Evolutionary conservation across 352 stramenopile genomes (phyloP), one percentile per base, ranked within the genome.

Genomic region (Poterioochromonas sp.): DNA sequence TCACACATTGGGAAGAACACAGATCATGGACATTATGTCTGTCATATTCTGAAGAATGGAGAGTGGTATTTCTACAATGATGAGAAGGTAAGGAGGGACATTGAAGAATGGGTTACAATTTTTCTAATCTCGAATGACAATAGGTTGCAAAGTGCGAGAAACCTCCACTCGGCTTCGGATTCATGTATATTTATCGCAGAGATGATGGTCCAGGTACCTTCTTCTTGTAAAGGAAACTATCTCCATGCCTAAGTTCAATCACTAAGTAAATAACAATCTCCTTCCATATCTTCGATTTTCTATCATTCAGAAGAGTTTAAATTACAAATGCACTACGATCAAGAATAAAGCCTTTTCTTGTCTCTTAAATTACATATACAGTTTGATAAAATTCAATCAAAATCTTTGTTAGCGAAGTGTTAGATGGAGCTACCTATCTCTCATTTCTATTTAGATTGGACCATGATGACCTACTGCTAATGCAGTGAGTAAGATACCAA

Each of bases 41-140:
- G 89, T 49, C 95, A 99, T 84, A 90, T 99, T 83, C 97, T 97
- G 84, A 97, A 97, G 81, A 83, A 96, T 26, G 91, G 88, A 5
- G 89, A 91, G 77, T 99, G 95, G 95, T 86, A 98, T 60, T 98
- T 99, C 80, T 99, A 98, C 83, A 98, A 99, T 84, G 96, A 99
- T 81, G 91, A 97, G 83, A 99, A 99, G 84, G 93, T 98, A 15
- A 20, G 43, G 26, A 32, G 3, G 2, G 11, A 32, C 29, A 8
- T 34, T 8, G 2, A 11, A 63, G 5, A 63, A 32, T n/a, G 26
- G 2, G 8, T 34, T 63, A 35, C 29, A 11, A 26, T 63, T 32
- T 8, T 63, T 35, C 2, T 63, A 29, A 63, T 63, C 5, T 63
- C 8, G 8, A n/a, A 51, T 20, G 18, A 51, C 29, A 26, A 35